Evolutionary conservation across 2,329 filamentous ascomycete genomes (phyloP).

Genomic region (Ophiostoma himal-ulmi): DNA sequence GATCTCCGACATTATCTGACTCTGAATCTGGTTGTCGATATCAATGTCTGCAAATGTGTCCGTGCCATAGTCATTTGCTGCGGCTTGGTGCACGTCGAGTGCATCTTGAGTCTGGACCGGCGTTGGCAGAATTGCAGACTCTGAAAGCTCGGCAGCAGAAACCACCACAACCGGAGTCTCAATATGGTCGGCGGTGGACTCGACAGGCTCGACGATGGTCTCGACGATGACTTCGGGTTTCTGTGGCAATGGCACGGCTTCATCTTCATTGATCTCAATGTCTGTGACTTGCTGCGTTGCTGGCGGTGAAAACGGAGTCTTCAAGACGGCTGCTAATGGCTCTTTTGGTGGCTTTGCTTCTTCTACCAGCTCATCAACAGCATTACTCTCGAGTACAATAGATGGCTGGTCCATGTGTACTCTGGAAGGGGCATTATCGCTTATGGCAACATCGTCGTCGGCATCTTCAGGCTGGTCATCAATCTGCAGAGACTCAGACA

Average conservation of each 20-base stretch:
- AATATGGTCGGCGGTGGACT: neutral
- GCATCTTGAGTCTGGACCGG: constrained; percentile 22
- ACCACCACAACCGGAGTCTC: too few species aligned
- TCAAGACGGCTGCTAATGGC: neutral
- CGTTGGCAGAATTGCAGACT: constrained; percentile 14
- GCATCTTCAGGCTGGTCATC: neutral
- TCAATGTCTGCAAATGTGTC: constrained; percentile 12
- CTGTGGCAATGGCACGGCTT: neutral
- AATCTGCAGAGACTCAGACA: neutral
- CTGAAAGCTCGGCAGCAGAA: neutral
- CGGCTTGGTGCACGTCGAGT: neutral
- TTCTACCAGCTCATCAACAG: neutral
- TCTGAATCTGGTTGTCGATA: constrained; percentile 23
- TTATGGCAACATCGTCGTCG: constrained; percentile 1
- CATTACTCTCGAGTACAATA: neutral
- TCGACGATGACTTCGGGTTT: neutral
- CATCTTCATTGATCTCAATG: neutral
- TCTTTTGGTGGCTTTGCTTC: neutral
- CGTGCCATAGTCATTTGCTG: neutral
- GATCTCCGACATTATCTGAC: constrained; percentile 26
- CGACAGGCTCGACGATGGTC: neutral
- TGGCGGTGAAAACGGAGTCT: neutral
- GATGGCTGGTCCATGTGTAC: neutral
- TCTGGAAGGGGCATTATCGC: neutral
- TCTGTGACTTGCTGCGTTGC: neutral